Conservation (phyloP, 192 early-diverging fungal species). For the Lobulomyces angularis region DNA sequence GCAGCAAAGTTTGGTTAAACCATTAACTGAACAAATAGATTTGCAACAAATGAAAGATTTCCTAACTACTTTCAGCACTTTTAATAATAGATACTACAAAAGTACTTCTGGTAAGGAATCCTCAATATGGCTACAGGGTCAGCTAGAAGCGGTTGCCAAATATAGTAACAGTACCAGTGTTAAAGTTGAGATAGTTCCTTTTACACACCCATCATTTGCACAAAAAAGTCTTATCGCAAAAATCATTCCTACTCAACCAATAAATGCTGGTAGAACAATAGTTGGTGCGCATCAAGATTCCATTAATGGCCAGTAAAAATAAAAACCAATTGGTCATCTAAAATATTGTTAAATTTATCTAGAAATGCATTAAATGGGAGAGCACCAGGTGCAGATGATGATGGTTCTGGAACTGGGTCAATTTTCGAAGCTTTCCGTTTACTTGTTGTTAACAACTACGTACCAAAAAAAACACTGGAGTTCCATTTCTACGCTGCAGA, state of each 20-base stretch:
- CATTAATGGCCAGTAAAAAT: too few relatives aligned
- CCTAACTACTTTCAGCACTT: slow-evolving; percentile 63
- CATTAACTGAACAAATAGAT: too few relatives aligned
- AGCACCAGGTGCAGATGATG: slow-evolving; percentile 73
- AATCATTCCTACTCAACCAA: slow-evolving; percentile 48
- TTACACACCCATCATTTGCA: too few relatives aligned
- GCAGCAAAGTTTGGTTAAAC: too few relatives aligned
- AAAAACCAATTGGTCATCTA: too few relatives aligned
- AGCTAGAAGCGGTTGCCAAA: too few relatives aligned
- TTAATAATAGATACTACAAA: slow-evolving; percentile 88
- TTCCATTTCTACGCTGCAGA: slow-evolving; percentile 94
- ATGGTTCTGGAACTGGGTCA: slow-evolving; percentile 85
- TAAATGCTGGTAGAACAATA: slow-evolving; percentile 49
- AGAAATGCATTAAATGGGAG: slow-evolving; percentile 63
- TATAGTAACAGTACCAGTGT: slow-evolving; percentile 52
- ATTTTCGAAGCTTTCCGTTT: slow-evolving; percentile 77
- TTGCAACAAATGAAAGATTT: slow-evolving; percentile 59
- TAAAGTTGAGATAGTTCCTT: too few relatives aligned
- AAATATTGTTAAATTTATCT: too few relatives aligned
- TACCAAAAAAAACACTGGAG: slow-evolving; percentile 62
- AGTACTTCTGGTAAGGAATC: too few relatives aligned
- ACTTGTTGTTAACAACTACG: slow-evolving; percentile 53
- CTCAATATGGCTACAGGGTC: too few relatives aligned
- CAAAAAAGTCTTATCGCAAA: slow-evolving; percentile 73
- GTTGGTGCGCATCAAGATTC: slow-evolving; percentile 83